Evolutionary conservation across 116 monocot species (phyloP), one percentile per base, ranked within the genome.

Genomic region (Zostera marina): DNA sequence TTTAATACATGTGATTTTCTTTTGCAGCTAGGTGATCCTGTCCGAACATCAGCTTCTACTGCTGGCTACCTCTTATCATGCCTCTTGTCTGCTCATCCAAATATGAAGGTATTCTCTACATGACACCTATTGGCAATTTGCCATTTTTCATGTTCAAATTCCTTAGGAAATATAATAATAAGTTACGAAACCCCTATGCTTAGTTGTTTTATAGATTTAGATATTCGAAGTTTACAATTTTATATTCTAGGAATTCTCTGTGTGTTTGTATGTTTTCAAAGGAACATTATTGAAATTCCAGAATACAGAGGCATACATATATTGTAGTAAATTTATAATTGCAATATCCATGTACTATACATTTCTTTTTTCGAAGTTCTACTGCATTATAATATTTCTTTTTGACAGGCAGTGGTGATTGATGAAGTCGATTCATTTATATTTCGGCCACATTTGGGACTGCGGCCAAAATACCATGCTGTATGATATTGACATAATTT

Each of bases 351-450:
- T 32, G 44, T 13, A 44, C 8, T 60, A 25, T 58, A 3, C 16
- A 9, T 58, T 25, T 9, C 41, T 40, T n/a, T 5, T 63, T 5
- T 9, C 23, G 52, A 11, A 11, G 32, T 32, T 32, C 32, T 32
- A 32, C 32, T 52, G 16, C 24, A 13, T 8, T 19, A 0, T 63
- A 3, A 52, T 11, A 0, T 15, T 52, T 11, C 25, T 32, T 6
- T 52, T 46, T 61, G 11, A 13, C 78, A 92, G 88, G 80, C 78
- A 44, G 85, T 89, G 53, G 88, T 96, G 61, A 89, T 96, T 66
- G 80, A 89, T 52, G 96, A 96, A 68, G 85, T 85, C 53, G 89
- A 96, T 79, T 80, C 85, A 41, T 96, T 96, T 65, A 75, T 96
- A 48, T 96, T 96, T 66, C 77, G 96, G 55, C 96, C 96, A 47